Base-by-base conservation (phyloP, 2,329 filamentous ascomycete genomes). In the Aspergillus sp. region DNA sequence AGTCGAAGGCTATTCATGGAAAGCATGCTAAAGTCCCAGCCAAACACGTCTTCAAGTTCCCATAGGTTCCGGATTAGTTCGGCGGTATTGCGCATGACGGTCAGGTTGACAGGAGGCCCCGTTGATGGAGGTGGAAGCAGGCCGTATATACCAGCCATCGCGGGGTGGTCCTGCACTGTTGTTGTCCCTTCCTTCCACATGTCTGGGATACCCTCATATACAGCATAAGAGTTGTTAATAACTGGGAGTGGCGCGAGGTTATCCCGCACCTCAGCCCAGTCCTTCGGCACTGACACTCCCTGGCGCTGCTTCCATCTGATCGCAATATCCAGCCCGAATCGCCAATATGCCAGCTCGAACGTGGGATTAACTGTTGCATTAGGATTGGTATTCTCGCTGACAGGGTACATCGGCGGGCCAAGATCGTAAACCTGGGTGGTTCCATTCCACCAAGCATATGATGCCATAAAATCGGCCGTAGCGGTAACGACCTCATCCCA, bases 311-410 rank as follows among this genome's bases (percentile, higher is more conserved):
- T 82, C 84, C 84, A 87, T 9, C 70, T 63, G 2, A 75, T 72
- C 3, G 84, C 84, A 1, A 85, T 68, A 23, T 82, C 77, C 15
- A 86, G 75, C 1, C 84, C 84, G 58, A 86, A 86, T 15, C 81
- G 77, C 84, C 84, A 86, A 68, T 87, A 87, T 6, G 84, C 80
- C 4, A 78, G 71, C 70, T 87, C 84, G 56, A 86, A 87, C 0
- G 83, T 79, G 17, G 84, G 82, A 62, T 86, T 86, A 2, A 81
- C 66, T 0, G 84, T 86, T 1, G 65, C 69, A 58, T 86, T 85
- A 1, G 84, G 83, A 11, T 78, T 77, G 0, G 84, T 86, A 61
- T 86, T 87, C 64, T 87, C 84, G 1, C 80, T 79, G 5, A 80
- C 79, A 0, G 79, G 79, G 56, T 82, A 81, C 58, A 82, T 76